Conservation (phyloP, 352 stramenopile genomes). For the Globisporangium nagaii region DNA sequence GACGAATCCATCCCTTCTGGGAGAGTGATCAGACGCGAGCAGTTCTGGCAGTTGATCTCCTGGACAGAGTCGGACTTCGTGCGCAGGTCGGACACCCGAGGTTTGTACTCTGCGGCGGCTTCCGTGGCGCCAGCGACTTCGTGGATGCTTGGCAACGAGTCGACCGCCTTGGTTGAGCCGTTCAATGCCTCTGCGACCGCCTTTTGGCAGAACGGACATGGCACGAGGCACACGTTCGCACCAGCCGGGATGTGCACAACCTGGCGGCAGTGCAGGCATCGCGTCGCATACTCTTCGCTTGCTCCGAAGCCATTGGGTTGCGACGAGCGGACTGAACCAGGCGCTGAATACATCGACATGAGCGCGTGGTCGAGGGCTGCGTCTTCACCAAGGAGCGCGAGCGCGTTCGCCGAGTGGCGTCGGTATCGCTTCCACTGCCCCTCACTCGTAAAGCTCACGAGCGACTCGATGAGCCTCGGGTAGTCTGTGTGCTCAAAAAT, state of each 20-base stretch:
- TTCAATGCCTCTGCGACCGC: constrained; percentile 27
- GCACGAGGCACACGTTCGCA: constrained; percentile 21
- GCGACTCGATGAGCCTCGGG: constrained; percentile 27
- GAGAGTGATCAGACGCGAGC: constrained; percentile 41
- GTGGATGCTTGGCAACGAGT: constrained; percentile 22
- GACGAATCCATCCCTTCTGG: constrained; percentile 29
- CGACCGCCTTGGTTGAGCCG: constrained; percentile 19
- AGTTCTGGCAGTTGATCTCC: constrained; percentile 57
- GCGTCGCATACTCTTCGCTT: constrained; percentile 21
- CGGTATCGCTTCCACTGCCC: constrained; percentile 35
- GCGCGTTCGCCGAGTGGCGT: constrained; percentile 24
- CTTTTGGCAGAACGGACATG: constrained; percentile 47
- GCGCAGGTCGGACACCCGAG: background rate
- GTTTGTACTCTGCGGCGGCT: background rate
- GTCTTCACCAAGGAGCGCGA: constrained; percentile 50
- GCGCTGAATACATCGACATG: constrained; percentile 8
- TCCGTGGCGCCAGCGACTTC: constrained; percentile 13
- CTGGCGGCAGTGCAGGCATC: constrained; percentile 57
- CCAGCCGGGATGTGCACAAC: constrained; percentile 32
- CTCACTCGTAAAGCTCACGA: constrained; percentile 26
- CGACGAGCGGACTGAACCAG: background rate
- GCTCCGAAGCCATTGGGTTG: background rate
- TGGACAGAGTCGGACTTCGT: constrained; percentile 1
- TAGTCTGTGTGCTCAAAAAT: constrained; percentile 49
- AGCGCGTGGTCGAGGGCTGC: constrained; percentile 23